phyloP scores from a whole-genome alignment of 257 asterid genomes.

The Nemophila menziesii region DNA sequence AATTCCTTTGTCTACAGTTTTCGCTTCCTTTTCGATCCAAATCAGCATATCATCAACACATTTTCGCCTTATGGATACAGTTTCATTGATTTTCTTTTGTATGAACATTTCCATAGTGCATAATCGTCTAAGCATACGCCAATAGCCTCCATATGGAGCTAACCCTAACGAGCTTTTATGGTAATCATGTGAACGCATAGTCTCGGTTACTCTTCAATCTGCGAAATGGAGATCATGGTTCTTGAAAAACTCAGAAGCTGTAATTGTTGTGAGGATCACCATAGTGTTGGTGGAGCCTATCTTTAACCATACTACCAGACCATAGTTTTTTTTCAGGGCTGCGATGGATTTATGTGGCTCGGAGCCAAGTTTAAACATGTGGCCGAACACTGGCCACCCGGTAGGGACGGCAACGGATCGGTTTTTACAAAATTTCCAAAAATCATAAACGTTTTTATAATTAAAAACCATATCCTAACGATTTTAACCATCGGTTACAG shows the following conservation, averaged over 20 bases:
- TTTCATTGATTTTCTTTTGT: conserved; percentile 19
- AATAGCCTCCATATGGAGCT: conserved; percentile 22
- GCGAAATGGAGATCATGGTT: conserved; percentile 22
- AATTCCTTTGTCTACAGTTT: not conserved
- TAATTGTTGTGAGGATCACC: conserved; percentile 18
- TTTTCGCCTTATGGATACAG: conserved; percentile 11
- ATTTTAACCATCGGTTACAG: too few relatives aligned
- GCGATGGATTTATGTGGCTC: conserved; percentile 24
- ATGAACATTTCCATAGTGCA: conserved; percentile 22
- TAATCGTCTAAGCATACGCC: conserved; percentile 23
- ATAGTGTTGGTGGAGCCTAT: conserved; percentile 23
- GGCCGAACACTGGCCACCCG: conserved; percentile 23
- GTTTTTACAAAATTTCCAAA: too few relatives aligned
- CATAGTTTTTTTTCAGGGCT: conserved; percentile 13
- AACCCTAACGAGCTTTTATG: conserved; percentile 15
- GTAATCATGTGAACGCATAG: conserved; percentile 12
- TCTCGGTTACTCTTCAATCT: conserved; percentile 13
- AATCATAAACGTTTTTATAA: too few relatives aligned
- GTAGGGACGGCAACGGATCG: too few relatives aligned
- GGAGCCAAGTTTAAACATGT: conserved; percentile 16
- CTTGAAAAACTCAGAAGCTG: conserved; percentile 27
- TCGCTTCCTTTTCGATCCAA: conserved; percentile 17
- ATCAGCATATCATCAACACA: conserved; percentile 19
- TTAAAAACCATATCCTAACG: too few relatives aligned
- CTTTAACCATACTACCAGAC: conserved; percentile 21